phyloP scores from a whole-genome alignment of 768 basidiomycete genomes.

The Panaeolus cyanescens region DNA sequence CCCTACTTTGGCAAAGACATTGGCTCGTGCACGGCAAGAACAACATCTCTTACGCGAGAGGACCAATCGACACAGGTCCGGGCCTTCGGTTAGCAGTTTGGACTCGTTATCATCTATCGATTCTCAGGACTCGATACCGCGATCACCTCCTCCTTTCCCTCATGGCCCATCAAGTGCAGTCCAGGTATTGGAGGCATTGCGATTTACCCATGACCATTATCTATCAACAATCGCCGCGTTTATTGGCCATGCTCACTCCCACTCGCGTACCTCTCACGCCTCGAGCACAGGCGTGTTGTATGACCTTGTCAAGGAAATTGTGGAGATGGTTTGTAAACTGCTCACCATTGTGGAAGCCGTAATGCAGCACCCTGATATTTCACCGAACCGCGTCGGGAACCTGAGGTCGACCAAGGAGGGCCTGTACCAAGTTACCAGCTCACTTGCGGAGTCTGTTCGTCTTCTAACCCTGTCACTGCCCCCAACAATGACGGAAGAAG shows the following conservation, averaged over 20 bases:
- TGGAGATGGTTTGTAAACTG: slow-evolving; percentile 90
- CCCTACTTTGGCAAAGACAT: slow-evolving; percentile 16
- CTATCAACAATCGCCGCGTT: slow-evolving; percentile 95
- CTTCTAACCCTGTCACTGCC: slow-evolving; percentile 59
- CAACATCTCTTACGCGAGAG: slow-evolving; percentile 41
- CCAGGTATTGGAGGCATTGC: slow-evolving; percentile 75
- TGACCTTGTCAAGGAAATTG: slow-evolving; percentile 92
- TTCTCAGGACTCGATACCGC: slow-evolving; percentile 54
- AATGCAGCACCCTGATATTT: slow-evolving; percentile 72
- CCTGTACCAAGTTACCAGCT: slow-evolving; percentile 81
- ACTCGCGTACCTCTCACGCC: slow-evolving; percentile 87
- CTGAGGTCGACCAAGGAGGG: slow-evolving; percentile 76
- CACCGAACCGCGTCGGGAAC: slow-evolving; percentile 59
- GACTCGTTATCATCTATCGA: slow-evolving; percentile 74
- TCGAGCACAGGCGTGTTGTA: slow-evolving; percentile 93
- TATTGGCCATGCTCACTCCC: slow-evolving; percentile 95
- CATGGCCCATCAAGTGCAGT: slow-evolving; percentile 68
- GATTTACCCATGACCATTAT: slow-evolving; percentile 86
- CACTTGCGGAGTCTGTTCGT: slow-evolving; percentile 87
- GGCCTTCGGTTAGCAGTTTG: slow-evolving; percentile 66
- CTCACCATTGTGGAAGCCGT: slow-evolving; percentile 92
- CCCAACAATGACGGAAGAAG: slow-evolving; percentile 67
- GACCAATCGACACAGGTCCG: slow-evolving; percentile 40
- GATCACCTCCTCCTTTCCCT: slow-evolving; percentile 61
- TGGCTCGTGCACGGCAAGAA: slow-evolving; percentile 34